Evolutionary conservation across 495 filamentous ascomycete genomes (phyloP), one percentile per base, ranked within the genome.

Genomic region (Penicillium antarcticum): DNA sequence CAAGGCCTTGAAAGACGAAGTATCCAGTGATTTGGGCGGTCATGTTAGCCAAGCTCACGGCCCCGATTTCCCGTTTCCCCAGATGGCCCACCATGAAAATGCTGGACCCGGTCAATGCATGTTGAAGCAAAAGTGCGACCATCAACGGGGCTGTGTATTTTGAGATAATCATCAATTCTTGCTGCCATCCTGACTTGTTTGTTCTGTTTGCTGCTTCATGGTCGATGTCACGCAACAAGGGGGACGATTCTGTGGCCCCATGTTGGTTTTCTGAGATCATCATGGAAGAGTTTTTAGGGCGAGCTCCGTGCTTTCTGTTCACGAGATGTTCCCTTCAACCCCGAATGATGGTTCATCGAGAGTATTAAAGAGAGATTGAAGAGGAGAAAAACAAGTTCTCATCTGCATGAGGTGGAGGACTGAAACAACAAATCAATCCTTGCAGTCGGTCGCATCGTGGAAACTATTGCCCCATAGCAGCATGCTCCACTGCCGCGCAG

Each of bases 21-120:
- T 86, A 88, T 45, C 84, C 86, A 8, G 82, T 87, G 46, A 90
- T 88, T 53, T 81, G 85, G 36, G 84, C 84, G 0, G 87, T 87
- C 87, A 89, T 87, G 47, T 73, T 78, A 7, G 82, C 86, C 57
- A 91, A 63, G 49, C 76, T 82, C 14, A 88, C 85, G 6, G 85
- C 85, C 1, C 80, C 85, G 14, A 87, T 67, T 51, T 87, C 83
- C 21, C 75, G 51, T 45, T 78, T 82, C 36, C 85, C 85, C 39
- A 88, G 67, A 39, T 80, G 76, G 2, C 85, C 85, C 16, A 85
- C 84, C 10, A 83, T 79, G 48, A 90, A 86, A 36, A 90, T 79
- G 58, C 76, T 81, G 2, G 86, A 79, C 45, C 87, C 74, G 5
- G 83, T 87, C 36, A 90, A 75, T 44, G 80, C 83, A 68, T 89